Base-by-base conservation (phyloP, 2,329 filamentous ascomycete species). In the Zalaria obscura region DNA sequence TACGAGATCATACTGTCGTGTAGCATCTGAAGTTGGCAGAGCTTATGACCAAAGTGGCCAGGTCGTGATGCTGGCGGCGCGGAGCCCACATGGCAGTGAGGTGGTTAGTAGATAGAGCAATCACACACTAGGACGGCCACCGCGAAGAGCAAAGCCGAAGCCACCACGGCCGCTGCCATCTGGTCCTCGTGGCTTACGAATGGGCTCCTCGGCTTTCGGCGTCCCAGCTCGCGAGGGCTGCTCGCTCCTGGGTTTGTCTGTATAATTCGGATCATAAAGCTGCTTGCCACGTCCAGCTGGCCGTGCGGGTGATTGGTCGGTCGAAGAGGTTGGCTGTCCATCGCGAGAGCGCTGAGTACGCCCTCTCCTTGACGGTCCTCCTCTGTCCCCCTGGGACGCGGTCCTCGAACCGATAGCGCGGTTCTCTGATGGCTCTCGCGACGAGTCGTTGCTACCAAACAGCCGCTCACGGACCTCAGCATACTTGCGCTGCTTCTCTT, bases 401-500 rank as follows among this genome's bases (percentile, higher is more conserved):
- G 41, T 56, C 18, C 18, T 18, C 18, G 18, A 18, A 18, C 18
- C 18, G 18, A 18, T 18, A 51, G 31, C 52, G 37, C 27, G 61
- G 45, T 50, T 54, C 42, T 54, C 60, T 27, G 59, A 54, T 4
- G 50, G 41, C 18, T 44, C 36, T 7, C 36, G 43, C 4, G 49
- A 45, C 11, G 47, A 45, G 2, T 46, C 47, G 11, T 61, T 47
- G 25, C 75, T 76, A 18, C 87, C 87, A 60, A 95, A 89, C 42
- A 95, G 80, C 57, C 87, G 82, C 52, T 89, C 85, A 27, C 89
- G 74, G 4, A 80, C 84, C 64, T 94, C 87, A 46, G 93, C 83
- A 58, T 95, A 95, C 46, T 83, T 82, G 43, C 78, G 78, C 65
- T 93, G 83, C 66, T 91, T 94, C 64, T 93, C 87, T 55, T 93